Evolutionary conservation across 140 eudicot species (phyloP).

Genomic region (Oenanthe javanica): DNA sequence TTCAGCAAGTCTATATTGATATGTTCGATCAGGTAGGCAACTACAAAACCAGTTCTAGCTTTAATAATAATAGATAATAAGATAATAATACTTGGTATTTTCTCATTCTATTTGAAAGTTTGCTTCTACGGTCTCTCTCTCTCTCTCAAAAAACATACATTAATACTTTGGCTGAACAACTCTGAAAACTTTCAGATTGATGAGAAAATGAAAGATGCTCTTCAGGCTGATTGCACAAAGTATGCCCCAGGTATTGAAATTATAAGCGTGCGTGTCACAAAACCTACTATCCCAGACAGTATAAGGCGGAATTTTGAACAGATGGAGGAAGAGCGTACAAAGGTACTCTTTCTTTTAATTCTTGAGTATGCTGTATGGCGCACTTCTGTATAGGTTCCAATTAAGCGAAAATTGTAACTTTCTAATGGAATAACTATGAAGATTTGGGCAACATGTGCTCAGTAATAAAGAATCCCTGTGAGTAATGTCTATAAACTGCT

Average conservation of each 20-base stretch:
- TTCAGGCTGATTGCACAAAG: constrained; percentile 95
- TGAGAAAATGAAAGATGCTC: constrained; percentile 95
- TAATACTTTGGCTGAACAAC: neutral
- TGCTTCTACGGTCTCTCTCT: neutral
- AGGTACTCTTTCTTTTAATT: constrained; percentile 34
- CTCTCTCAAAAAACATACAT: neutral
- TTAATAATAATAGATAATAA: neutral
- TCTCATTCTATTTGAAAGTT: neutral
- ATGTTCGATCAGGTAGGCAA: constrained; percentile 92
- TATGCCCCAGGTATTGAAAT: constrained; percentile 97
- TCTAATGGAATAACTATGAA: neutral
- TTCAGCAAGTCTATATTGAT: constrained; percentile 93
- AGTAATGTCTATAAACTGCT: neutral
- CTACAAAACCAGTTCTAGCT: neutral
- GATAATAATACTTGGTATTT: neutral
- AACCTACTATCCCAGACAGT: constrained; percentile 80
- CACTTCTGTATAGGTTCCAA: neutral
- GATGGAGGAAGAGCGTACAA: constrained; percentile 98
- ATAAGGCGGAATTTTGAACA: constrained; percentile 76
- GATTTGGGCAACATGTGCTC: neutral
- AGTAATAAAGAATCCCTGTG: neutral
- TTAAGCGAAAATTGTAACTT: neutral
- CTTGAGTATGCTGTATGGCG: neutral
- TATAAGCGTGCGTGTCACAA: constrained; percentile 88
- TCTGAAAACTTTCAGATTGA: constrained; percentile 51